phyloP scores from a whole-genome alignment of 2,329 filamentous ascomycete genomes.

The Neurospora crassa region DNA sequence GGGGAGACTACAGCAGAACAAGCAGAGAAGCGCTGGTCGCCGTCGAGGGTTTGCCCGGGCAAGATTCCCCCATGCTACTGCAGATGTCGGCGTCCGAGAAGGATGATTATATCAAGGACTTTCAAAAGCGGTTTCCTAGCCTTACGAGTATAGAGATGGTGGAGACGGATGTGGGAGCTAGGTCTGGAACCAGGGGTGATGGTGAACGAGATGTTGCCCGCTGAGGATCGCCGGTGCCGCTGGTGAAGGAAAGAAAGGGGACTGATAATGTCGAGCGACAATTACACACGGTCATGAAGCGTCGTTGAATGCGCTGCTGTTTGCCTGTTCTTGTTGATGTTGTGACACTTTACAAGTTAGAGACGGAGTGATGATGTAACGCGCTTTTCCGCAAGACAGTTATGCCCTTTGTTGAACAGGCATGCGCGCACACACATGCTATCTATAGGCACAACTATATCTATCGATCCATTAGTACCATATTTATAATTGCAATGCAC shows the following conservation, averaged over 20 bases:
- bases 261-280: background rate
- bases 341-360: background rate
- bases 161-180: conserved; percentile 51
- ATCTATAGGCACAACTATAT: background rate
- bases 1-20: conserved; percentile 13
- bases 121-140: conserved; percentile 80
- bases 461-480: background rate
- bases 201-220: background rate
- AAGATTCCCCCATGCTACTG: conserved; percentile 33
- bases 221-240: background rate
- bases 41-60: conserved; percentile 33
- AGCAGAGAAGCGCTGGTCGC: conserved; percentile 32
- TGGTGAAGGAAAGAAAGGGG: background rate
- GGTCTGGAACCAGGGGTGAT: conserved; percentile 17
- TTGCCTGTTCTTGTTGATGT: background rate
- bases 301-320: background rate
- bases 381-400: background rate
- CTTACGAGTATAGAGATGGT: conserved; percentile 80
- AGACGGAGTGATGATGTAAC: background rate
- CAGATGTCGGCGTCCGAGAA: conserved; percentile 45
- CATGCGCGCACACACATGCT: background rate
- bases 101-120: conserved; percentile 59
- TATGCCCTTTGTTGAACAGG: background rate
- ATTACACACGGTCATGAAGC: background rate
- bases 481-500: background rate